Conservation (phyloP, 257 asterid genomes). For the Leonotis leonurus region DNA sequence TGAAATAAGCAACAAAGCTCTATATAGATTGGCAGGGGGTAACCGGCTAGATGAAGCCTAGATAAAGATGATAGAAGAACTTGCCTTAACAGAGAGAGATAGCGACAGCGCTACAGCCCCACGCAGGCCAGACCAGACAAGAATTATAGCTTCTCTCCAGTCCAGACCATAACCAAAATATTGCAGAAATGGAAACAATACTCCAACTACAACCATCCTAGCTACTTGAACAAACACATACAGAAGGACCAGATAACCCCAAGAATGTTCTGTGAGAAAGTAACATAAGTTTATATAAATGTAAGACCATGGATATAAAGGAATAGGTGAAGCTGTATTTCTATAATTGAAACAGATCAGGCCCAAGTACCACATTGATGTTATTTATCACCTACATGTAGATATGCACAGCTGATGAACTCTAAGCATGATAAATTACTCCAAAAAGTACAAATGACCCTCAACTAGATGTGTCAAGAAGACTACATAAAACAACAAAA, state of each 20-base stretch:
- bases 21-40: neutral
- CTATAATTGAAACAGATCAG: neutral
- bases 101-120: constrained; percentile 91
- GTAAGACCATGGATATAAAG: neutral
- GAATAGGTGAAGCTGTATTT: neutral
- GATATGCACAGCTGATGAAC: neutral
- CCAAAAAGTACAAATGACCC: neutral
- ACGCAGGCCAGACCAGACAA: constrained; percentile 94
- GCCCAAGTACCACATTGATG: neutral
- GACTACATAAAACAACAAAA: neutral
- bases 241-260: constrained; percentile 90
- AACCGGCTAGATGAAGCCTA: neutral
- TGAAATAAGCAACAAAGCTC: neutral
- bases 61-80: constrained; percentile 14
- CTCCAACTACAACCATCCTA: constrained; percentile 61
- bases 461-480: neutral
- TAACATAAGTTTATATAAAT: constrained; percentile 9
- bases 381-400: neutral
- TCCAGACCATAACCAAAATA: constrained; percentile 91
- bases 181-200: constrained; percentile 66
- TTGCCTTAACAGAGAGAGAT: constrained; percentile 75
- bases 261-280: constrained; percentile 55
- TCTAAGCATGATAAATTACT: neutral
- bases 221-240: constrained; percentile 71
- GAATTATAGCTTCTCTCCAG: constrained; percentile 86